A percentile compares a stretch with the other conserved stretches of the same genome.
phyloP scores from a whole-genome alignment of 169 alveolate genomes.

The Theileria sp. region DNA sequence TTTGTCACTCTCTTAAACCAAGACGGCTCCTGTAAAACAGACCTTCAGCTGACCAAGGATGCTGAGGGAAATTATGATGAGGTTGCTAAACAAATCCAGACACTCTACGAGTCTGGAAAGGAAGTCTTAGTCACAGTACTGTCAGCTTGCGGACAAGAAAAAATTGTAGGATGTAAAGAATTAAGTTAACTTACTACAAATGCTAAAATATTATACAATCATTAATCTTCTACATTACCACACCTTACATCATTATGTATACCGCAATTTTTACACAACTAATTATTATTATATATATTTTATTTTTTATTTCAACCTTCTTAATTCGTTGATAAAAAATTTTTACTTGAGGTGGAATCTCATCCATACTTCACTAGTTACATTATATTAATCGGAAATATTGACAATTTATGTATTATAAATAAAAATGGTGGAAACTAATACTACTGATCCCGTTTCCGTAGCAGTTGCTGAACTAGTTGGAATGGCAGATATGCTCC shows the following conservation, averaged over 20 bases:
- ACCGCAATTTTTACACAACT: not conserved
- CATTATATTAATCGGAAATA: not conserved
- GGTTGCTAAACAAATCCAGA: slow-evolving; percentile 84
- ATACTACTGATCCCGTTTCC: slow-evolving; percentile 64
- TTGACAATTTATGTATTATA: not conserved
- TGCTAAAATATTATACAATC: not conserved
- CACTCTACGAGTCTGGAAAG: slow-evolving; percentile 82
- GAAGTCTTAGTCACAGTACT: slow-evolving; percentile 86
- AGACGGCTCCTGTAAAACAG: slow-evolving; percentile 93
- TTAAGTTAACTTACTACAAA: slow-evolving; percentile 32
- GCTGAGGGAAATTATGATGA: slow-evolving; percentile 90
- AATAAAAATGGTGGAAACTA: slow-evolving; percentile 12
- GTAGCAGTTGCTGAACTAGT: slow-evolving; percentile 77
- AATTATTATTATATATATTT: too few species aligned
- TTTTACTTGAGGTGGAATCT: not conserved
- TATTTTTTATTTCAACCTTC: not conserved
- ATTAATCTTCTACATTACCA: not conserved
- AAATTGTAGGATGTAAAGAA: slow-evolving; percentile 83
- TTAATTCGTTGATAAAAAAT: too few species aligned
- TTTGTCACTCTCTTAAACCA: slow-evolving; percentile 89
- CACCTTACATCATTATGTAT: slow-evolving; percentile 43
- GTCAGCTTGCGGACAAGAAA: slow-evolving; percentile 89
- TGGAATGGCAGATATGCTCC: slow-evolving; percentile 80
- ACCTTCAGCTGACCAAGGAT: slow-evolving; percentile 92
- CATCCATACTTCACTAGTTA: not conserved